Percentiles rank a stretch among this genome's conserved stretches.
phyloP scores from a whole-genome alignment of 1,284 basidiomycete species.

The Amylostereum areolatum region DNA sequence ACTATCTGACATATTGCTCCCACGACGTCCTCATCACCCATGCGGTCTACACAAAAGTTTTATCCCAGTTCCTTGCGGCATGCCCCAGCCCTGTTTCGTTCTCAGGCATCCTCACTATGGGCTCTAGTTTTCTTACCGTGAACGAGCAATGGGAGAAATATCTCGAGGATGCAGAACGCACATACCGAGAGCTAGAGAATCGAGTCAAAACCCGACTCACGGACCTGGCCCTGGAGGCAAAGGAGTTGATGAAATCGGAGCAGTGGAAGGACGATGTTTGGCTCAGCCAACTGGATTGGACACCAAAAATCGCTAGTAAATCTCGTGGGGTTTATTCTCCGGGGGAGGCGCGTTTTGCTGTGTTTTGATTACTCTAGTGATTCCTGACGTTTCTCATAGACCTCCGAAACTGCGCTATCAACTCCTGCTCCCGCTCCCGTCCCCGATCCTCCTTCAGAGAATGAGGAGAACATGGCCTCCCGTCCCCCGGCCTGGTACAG shows the following conservation, averaged over 20 bases:
- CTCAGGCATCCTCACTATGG: conserved; percentile 89
- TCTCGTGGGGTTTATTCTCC: conserved; percentile 20
- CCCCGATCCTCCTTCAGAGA: too few relatives aligned
- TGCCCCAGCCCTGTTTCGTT: conserved; percentile 95
- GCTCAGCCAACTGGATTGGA: conserved; percentile 94
- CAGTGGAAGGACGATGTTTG: conserved; percentile 77
- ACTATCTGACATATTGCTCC: conserved; percentile 88
- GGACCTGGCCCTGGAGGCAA: conserved; percentile 63
- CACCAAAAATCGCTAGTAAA: conserved; percentile 78
- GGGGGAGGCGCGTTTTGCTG: not conserved
- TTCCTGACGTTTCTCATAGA: too few relatives aligned
- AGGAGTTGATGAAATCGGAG: conserved; percentile 38
- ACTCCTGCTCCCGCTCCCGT: too few relatives aligned
- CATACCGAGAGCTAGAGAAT: conserved; percentile 73
- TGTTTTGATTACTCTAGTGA: too few relatives aligned
- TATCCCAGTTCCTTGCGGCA: conserved; percentile 79
- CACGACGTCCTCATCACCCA: conserved; percentile 85
- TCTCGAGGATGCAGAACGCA: conserved; percentile 70
- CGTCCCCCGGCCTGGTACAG: conserved; percentile 70
- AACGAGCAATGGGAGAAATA: conserved; percentile 88
- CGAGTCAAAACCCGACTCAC: conserved; percentile 66
- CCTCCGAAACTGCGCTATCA: too few relatives aligned
- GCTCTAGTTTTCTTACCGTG: conserved; percentile 87
- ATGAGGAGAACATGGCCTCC: too few relatives aligned
- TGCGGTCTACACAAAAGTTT: conserved; percentile 71